phyloP scores from a whole-genome alignment of 1,284 basidiomycete genomes.

The Leccinum huronense region DNA sequence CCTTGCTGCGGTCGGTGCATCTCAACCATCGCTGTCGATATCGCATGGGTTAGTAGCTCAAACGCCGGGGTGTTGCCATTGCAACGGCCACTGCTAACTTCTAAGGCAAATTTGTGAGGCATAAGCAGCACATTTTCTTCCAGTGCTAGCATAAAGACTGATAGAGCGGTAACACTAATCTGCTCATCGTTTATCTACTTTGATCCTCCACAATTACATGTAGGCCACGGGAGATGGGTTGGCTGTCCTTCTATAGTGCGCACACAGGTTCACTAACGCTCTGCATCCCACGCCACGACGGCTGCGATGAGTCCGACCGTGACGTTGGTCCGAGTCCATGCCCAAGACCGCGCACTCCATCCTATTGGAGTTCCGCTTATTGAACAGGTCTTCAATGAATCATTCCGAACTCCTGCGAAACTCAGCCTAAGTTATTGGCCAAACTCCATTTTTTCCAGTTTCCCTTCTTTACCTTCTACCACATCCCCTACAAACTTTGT shows the following conservation, averaged over 20 bases:
- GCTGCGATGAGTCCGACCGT: no score
- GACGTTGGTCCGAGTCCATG: no score
- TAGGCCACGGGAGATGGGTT: not conserved
- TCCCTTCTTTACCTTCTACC: conserved; percentile 65
- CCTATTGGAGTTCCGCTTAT: no score
- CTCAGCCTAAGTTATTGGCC: no score
- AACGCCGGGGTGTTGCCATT: not conserved
- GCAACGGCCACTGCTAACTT: not conserved
- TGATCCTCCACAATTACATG: not conserved
- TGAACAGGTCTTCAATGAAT: no score
- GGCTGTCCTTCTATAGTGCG: not conserved
- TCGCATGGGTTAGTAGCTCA: not conserved
- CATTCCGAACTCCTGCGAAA: no score
- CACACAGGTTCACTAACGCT: no score
- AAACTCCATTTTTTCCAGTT: conserved; percentile 43
- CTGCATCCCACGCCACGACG: no score
- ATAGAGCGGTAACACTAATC: not conserved
- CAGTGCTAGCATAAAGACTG: not conserved
- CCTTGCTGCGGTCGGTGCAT: not conserved
- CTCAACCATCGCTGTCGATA: not conserved
- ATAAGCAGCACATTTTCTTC: not conserved
- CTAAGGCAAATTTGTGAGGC: not conserved
- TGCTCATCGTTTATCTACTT: not conserved
- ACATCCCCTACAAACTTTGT: conserved; percentile 78
- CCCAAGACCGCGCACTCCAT: no score